These are phyloP conservation scores for Chlorella ohadii DNA, from an alignment of 139 green algal genomes.

Conservation along the genomic window DNA sequence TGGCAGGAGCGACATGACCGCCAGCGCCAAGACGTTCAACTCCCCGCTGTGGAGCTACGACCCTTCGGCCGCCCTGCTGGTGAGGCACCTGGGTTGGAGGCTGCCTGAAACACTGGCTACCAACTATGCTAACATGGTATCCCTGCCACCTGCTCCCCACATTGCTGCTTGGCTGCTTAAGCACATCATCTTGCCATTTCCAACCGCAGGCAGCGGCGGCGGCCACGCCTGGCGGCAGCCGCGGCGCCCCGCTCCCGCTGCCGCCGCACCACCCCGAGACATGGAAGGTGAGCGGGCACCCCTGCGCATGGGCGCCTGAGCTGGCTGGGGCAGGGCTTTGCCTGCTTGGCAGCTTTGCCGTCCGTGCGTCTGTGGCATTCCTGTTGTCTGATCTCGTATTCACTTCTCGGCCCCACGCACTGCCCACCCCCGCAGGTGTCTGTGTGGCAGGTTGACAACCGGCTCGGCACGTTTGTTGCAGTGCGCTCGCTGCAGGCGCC, in stretches of 20 bases:
- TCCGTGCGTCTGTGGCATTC: too few relatives aligned
- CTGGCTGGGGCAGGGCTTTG: too few relatives aligned
- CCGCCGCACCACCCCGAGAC: conserved; percentile 65
- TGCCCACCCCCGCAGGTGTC: conserved; percentile 2
- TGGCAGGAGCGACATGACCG: conserved; percentile 59
- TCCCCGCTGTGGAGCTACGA: conserved; percentile 74
- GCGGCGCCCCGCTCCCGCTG: neutral
- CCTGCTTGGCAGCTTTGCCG: too few relatives aligned
- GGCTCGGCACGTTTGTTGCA: conserved; percentile 66
- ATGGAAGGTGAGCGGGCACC: conserved; percentile 61
- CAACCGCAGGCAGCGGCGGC: neutral
- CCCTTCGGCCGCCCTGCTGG: conserved; percentile 25
- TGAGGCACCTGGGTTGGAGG: neutral
- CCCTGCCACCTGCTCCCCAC: too few relatives aligned
- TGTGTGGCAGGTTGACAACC: conserved; percentile 80
- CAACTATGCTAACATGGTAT: too few relatives aligned
- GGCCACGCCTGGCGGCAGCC: neutral
- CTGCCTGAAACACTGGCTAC: too few relatives aligned
- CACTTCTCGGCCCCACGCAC: too few relatives aligned
- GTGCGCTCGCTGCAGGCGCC: conserved; percentile 34
- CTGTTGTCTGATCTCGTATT: too few relatives aligned
- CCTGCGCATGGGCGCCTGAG: too few relatives aligned
- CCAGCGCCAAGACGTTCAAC: conserved; percentile 49
- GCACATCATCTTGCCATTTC: too few relatives aligned
- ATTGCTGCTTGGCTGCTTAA: neutral